Evolutionary conservation across 345 rosid genomes (phyloP), one percentile per base, ranked within the genome.

Genomic region (Sonneratia caseolaris): DNA sequence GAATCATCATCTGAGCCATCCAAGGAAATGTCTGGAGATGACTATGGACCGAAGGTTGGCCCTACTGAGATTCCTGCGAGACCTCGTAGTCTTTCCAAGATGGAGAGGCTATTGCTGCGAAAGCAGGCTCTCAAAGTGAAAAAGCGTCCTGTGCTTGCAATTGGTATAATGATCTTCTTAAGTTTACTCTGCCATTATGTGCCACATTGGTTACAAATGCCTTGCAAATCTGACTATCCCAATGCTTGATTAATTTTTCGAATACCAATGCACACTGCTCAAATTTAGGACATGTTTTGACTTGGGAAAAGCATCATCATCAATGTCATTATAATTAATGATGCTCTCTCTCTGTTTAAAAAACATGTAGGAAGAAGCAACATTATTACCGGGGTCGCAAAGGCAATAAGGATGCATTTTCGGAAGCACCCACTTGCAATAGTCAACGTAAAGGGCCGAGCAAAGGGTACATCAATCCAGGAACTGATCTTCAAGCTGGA

Each of bases 391-490:
- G 97, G 97, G 49, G 80, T 94, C 65, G 98, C 93, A 6, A 90
- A 81, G 86, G 68, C 87, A 69, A 86, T 94, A 66, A 87, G 76
- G 76, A 73, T 78, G 51, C 98, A 91, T 83, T 94, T 91, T 76
- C 56, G 78, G 80, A 94, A 78, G 84, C 79, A 90, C 75, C 97
- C 95, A 74, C 84, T 94, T 48, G 97, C 96, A 68, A 87, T 91
- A 43, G 97, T 94, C 40, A 87, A 86, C 61, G 87, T 94, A 65
- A 90, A 94, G 83, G 96, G 97, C 72, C 86, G 98, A 77, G 98
- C 98, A 42, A 84, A 87, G 76, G 97, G 97, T 70, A 94, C 98
- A 66, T 94, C 97, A 2, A 86, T 91, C 70, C 96, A 86, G 77
- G 98, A 94, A 82, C 86, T 94, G 76, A 84, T 86, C 71, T 77